Evolutionary conservation across 306 rosid species (phyloP).

Genomic region (Prunus kanzakura): DNA sequence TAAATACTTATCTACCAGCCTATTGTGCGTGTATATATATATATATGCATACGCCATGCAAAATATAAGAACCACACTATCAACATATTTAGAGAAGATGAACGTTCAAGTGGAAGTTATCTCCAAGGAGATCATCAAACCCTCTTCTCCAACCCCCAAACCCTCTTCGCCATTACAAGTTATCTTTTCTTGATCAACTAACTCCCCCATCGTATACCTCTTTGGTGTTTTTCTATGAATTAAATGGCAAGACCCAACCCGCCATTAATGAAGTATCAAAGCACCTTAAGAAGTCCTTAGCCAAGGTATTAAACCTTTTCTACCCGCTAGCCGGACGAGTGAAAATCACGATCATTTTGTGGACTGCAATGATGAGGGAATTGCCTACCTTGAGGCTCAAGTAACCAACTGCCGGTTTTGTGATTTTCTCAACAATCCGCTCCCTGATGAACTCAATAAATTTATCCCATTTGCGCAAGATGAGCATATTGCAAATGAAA

Average conservation of each 20-base stretch:
- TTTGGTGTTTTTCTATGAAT: background rate
- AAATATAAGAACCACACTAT: too few species aligned
- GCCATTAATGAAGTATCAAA: constrained; percentile 2
- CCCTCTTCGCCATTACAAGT: constrained; percentile 33
- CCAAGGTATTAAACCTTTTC: constrained; percentile 32
- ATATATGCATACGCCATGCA: background rate
- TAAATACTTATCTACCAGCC: too few species aligned
- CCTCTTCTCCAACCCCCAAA: constrained; percentile 26
- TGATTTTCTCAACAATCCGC: constrained; percentile 30
- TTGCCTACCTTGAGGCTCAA: constrained; percentile 35
- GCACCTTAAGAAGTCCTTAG: constrained; percentile 41
- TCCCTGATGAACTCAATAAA: constrained; percentile 36
- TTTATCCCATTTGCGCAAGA: background rate
- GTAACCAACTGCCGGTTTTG: constrained; percentile 25
- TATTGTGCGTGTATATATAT: background rate
- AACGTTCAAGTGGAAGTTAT: constrained; percentile 3
- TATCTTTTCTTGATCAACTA: constrained; percentile 50
- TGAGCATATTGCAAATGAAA: constrained; percentile 16
- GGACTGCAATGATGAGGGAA: constrained; percentile 45
- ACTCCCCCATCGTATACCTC: constrained; percentile 10
- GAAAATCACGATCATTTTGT: constrained; percentile 3
- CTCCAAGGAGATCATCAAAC: constrained; percentile 19
- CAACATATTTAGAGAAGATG: background rate
- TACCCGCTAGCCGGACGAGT: constrained; percentile 48
- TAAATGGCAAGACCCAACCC: background rate